These are phyloP conservation scores for Allomyces javanicus DNA, from an alignment of 192 early-diverging fungal species.

Conservation along the genomic window DNA sequence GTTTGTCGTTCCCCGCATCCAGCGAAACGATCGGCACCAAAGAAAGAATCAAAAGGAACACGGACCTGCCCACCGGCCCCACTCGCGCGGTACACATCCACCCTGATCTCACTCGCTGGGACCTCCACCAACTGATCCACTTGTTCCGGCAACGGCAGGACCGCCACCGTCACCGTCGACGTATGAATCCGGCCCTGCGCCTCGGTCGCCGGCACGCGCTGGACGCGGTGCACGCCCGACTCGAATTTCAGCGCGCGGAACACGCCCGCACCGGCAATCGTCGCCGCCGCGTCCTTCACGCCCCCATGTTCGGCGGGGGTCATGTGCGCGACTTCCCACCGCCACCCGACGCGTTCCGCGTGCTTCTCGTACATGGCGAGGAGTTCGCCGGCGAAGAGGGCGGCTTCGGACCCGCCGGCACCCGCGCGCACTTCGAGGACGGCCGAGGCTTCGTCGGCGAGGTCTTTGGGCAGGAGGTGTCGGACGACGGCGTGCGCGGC, in stretches of 20 bases:
- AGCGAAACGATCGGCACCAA: too few species aligned
- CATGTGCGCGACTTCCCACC: constrained; percentile 31
- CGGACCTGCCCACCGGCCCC: constrained; percentile 55
- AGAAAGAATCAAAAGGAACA: too few species aligned
- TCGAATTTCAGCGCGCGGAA: constrained; percentile 61
- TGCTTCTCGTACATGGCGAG: constrained; percentile 56
- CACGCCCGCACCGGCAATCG: constrained; percentile 44
- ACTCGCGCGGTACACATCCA: constrained; percentile 53
- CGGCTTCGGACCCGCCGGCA: constrained; percentile 60
- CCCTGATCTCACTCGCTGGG: constrained; percentile 38
- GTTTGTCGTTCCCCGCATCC: too few species aligned
- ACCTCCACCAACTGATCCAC: constrained; percentile 36
- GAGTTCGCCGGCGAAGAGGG: constrained; percentile 48
- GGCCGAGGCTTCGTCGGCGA: constrained; percentile 42
- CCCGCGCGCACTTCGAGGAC: constrained; percentile 59
- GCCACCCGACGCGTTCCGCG: constrained; percentile 37
- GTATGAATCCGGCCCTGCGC: constrained; percentile 57
- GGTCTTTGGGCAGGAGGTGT: constrained; percentile 42
- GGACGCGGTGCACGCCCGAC: constrained; percentile 65
- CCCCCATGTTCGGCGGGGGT: constrained; percentile 8
- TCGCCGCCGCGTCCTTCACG: constrained; percentile 38
- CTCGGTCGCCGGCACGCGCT: constrained; percentile 61
- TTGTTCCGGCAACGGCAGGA: constrained; percentile 51
- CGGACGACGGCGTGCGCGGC: constrained; percentile 34
- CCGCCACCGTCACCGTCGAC: constrained; percentile 55